Percentiles rank a stretch among this genome's conserved stretches.
Evolutionary conservation across 1,284 basidiomycete genomes (phyloP).

Genomic region (Ceratobasidium sp.): DNA sequence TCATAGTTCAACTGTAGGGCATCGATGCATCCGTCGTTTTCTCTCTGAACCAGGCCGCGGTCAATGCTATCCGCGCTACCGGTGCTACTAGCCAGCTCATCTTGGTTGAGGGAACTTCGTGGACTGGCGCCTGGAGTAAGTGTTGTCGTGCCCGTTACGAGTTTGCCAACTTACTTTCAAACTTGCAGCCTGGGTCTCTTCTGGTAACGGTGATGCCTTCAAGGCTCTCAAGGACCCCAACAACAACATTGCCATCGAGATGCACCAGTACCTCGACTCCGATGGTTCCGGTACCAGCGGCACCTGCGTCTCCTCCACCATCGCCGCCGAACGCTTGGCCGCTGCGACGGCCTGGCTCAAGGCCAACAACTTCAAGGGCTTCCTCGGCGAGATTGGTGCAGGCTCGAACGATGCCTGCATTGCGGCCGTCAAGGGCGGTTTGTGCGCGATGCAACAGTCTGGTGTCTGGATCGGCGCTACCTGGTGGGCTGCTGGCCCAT

Average conservation of each 20-base stretch:
- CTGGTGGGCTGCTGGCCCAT: constrained; percentile 50
- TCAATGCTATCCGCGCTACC: constrained; percentile 73
- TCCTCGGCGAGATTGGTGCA: constrained; percentile 74
- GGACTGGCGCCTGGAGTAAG: constrained; percentile 57
- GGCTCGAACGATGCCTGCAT: constrained; percentile 68
- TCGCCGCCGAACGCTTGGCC: constrained; percentile 69
- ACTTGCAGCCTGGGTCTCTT: constrained; percentile 64
- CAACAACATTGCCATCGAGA: constrained; percentile 74
- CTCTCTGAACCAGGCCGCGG: constrained; percentile 68
- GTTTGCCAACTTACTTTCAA: neutral
- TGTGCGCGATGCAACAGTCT: constrained; percentile 71
- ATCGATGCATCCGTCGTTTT: constrained; percentile 38
- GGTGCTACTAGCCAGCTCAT: constrained; percentile 72
- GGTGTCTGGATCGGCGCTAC: constrained; percentile 69
- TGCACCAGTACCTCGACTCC: constrained; percentile 79
- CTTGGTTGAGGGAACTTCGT: constrained; percentile 59
- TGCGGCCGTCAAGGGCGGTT: constrained; percentile 66
- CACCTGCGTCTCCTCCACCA: constrained; percentile 70
- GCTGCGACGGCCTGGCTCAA: constrained; percentile 71
- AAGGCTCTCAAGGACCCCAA: constrained; percentile 68
- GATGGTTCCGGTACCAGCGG: constrained; percentile 71
- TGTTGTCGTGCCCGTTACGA: too few relatives aligned
- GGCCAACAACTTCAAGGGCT: constrained; percentile 70
- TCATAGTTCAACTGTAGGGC: constrained; percentile 7
- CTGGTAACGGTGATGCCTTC: constrained; percentile 70